Conservation (phyloP, 1,284 basidiomycete species). For the Chalciporus piperatoides region DNA sequence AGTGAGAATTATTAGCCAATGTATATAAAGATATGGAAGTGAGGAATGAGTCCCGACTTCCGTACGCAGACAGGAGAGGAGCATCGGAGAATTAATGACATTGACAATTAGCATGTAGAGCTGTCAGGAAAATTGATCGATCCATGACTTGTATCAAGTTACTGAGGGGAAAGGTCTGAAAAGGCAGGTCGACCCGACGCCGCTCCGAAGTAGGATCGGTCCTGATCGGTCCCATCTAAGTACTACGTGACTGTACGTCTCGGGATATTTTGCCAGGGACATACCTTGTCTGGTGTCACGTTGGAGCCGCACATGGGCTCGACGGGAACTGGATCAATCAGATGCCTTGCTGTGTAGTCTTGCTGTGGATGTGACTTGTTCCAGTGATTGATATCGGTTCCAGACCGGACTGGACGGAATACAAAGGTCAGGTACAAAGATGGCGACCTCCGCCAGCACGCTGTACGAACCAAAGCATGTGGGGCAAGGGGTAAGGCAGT, state of each 20-base stretch:
- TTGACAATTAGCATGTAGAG: neutral
- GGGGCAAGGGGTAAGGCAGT: conserved; percentile 31
- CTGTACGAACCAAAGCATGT: conserved; percentile 16
- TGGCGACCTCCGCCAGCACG: conserved; percentile 23
- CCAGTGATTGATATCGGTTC: neutral
- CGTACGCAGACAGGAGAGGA: neutral
- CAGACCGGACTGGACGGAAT: neutral
- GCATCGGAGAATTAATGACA: too few species aligned
- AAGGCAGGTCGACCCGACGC: conserved; percentile 4
- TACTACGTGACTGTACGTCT: neutral
- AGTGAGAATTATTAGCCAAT: conserved; percentile 2
- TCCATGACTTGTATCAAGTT: neutral
- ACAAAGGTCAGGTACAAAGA: conserved; percentile 19
- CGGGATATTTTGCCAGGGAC: neutral
- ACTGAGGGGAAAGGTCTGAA: neutral
- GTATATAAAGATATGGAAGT: conserved; percentile 1
- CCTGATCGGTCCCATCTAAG: neutral
- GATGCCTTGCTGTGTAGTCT: neutral
- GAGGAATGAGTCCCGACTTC: conserved; percentile 4
- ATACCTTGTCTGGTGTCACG: too few species aligned
- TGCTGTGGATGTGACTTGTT: conserved; percentile 7
- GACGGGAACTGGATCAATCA: neutral
- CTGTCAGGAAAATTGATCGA: conserved; percentile 5
- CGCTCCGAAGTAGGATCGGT: neutral
- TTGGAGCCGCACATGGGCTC: too few species aligned